Percentiles rank a stretch among this genome's conserved stretches.
phyloP scores from a whole-genome alignment of 2,329 filamentous ascomycete species.

The Pseudogymnoascus sp. region DNA sequence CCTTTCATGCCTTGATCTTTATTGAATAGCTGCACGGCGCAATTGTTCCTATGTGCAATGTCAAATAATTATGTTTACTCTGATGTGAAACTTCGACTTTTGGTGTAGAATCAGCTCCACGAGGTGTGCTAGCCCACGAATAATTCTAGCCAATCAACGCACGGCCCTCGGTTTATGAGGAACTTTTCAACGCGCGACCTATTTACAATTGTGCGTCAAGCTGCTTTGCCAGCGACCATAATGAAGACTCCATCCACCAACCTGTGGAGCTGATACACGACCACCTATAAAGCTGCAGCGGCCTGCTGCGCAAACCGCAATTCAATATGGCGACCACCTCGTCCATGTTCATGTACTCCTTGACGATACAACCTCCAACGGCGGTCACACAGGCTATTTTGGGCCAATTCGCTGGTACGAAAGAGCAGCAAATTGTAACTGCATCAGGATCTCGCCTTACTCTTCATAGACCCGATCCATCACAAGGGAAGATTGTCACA shows the following conservation, averaged over 20 bases:
- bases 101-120: not conserved
- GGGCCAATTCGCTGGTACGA: conserved; percentile 91
- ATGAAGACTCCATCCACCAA: conserved; percentile 7
- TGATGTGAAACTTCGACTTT: not conserved
- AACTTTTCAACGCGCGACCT: conserved; percentile 9
- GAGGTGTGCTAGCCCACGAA: not conserved
- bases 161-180: conserved; percentile 7
- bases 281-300: conserved; percentile 21
- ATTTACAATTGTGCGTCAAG: conserved; percentile 3
- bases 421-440: conserved; percentile 95
- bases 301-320: conserved; percentile 21
- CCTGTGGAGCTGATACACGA: conserved; percentile 9
- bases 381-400: conserved; percentile 84
- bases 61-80: not conserved
- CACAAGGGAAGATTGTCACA: conserved; percentile 77
- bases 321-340: conserved; percentile 85
- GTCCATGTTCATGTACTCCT: conserved; percentile 96
- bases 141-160: conserved; percentile 6
- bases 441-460: conserved; percentile 85
- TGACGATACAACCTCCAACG: conserved; percentile 90
- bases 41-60: not conserved
- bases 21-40: not conserved
- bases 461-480: conserved; percentile 77
- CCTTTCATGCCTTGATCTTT: not conserved
- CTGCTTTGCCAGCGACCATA: conserved; percentile 9